Conservation (phyloP, 1,284 basidiomycete species). For the Xerocomus nothofagi region DNA sequence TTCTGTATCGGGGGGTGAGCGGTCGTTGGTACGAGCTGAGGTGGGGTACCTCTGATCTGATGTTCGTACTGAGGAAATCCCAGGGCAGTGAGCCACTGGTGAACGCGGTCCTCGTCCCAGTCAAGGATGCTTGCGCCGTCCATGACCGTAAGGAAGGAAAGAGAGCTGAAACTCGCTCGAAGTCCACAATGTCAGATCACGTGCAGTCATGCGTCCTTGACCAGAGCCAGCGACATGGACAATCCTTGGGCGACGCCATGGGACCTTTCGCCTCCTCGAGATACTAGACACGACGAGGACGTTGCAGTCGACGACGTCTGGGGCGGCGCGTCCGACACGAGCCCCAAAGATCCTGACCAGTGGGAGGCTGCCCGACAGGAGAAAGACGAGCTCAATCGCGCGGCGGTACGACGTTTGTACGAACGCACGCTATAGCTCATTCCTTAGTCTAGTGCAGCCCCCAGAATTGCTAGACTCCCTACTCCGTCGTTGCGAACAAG, state of each 20-base stretch:
- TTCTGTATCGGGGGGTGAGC: slow-evolving; percentile 48
- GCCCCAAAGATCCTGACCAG: slow-evolving; percentile 46
- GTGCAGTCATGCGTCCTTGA: too few species aligned
- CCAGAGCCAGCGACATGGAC: too few species aligned
- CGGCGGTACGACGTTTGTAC: slow-evolving; percentile 49
- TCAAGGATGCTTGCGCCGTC: slow-evolving; percentile 58
- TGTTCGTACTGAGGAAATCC: slow-evolving; percentile 82
- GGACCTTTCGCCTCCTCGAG: too few species aligned
- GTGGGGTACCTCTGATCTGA: slow-evolving; percentile 57
- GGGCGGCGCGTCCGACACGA: slow-evolving; percentile 40
- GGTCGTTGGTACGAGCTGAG: neutral
- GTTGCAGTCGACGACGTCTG: slow-evolving; percentile 52
- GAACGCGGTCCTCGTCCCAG: slow-evolving; percentile 84
- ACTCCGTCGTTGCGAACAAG: slow-evolving; percentile 49
- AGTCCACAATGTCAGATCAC: slow-evolving; percentile 17
- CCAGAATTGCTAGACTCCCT: slow-evolving; percentile 63
- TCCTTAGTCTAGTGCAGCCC: slow-evolving; percentile 47
- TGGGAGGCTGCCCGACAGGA: slow-evolving; percentile 65
- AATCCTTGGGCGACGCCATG: slow-evolving; percentile 55
- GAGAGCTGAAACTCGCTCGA: slow-evolving; percentile 7
- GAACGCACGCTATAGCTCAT: slow-evolving; percentile 20
- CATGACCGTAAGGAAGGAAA: slow-evolving; percentile 27
- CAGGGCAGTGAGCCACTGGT: slow-evolving; percentile 69
- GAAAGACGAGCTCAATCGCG: slow-evolving; percentile 57
- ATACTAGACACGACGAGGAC: too few species aligned